Conservation (phyloP, 768 basidiomycete genomes). For the Termitomyces sp. region DNA sequence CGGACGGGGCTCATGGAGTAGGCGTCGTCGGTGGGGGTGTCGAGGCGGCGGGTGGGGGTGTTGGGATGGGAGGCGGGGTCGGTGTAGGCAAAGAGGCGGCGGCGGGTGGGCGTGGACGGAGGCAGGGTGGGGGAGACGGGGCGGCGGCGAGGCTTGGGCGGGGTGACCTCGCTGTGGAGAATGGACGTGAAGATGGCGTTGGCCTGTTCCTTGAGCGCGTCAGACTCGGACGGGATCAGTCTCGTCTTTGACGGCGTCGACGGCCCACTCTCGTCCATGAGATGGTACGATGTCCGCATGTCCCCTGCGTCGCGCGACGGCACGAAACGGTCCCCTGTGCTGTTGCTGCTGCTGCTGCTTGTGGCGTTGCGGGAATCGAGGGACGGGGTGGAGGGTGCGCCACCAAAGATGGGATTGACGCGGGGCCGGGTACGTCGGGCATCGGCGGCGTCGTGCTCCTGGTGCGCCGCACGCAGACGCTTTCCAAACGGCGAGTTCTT, state of each 20-base stretch:
- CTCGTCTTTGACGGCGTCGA: constrained; percentile 59
- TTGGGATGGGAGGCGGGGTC: constrained; percentile 57
- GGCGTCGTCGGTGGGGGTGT: constrained; percentile 81
- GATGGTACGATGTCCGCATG: constrained; percentile 63
- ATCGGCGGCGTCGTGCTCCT: constrained; percentile 12
- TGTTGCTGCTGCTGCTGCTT: neutral
- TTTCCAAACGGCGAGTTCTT: constrained; percentile 86
- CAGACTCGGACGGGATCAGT: constrained; percentile 65
- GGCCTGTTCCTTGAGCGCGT: constrained; percentile 85
- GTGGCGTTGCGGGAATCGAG: neutral
- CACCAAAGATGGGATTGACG: constrained; percentile 48
- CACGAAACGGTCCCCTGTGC: constrained; percentile 58
- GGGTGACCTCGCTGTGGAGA: constrained; percentile 74
- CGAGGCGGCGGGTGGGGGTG: constrained; percentile 60
- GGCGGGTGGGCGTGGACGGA: constrained; percentile 49
- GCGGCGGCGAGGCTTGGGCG: constrained; percentile 61
- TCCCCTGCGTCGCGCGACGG: constrained; percentile 62
- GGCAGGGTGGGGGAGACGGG: constrained; percentile 57
- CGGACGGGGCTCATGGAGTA: constrained; percentile 92
- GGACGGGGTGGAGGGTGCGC: neutral
- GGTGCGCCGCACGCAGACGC: constrained; percentile 67
- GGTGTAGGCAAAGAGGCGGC: constrained; percentile 66
- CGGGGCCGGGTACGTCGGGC: neutral
- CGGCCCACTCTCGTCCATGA: constrained; percentile 55
- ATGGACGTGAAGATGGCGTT: constrained; percentile 78